phyloP scores from a whole-genome alignment of 2,329 filamentous ascomycete species.

The Colletotrichum australisinense region DNA sequence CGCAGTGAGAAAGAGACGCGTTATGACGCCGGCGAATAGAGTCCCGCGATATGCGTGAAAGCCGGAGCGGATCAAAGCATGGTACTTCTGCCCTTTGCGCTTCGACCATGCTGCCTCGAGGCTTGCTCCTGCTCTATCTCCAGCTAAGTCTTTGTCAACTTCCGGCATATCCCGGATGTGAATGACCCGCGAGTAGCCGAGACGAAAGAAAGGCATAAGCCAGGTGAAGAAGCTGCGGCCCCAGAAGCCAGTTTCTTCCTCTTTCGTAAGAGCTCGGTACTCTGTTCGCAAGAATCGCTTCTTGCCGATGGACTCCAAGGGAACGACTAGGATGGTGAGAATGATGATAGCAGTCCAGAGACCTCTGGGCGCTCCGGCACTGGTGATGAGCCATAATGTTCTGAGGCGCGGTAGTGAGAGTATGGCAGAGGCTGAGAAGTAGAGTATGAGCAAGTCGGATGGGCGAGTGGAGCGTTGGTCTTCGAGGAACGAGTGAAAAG shows the following conservation, averaged over 20 bases:
- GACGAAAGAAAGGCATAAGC: conserved; percentile 36
- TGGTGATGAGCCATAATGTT: neutral
- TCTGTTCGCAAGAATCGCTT: conserved; percentile 14
- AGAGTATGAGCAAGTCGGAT: conserved; percentile 13
- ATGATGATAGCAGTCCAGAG: conserved; percentile 5
- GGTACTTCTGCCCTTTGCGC: neutral
- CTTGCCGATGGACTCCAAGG: conserved; percentile 39
- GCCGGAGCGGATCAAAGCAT: neutral
- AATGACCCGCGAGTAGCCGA: conserved; percentile 39
- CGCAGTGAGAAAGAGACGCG: conserved; percentile 35
- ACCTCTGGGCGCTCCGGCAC: neutral
- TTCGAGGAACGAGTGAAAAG: conserved; percentile 6
- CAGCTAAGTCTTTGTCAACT: conserved; percentile 36
- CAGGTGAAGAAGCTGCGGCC: conserved; percentile 38
- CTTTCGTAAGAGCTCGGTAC: conserved; percentile 25
- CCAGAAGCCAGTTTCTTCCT: conserved; percentile 40
- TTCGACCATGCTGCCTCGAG: neutral
- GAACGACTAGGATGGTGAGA: conserved; percentile 7
- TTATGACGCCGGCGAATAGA: neutral
- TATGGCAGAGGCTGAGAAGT: conserved; percentile 1
- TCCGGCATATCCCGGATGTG: conserved; percentile 37
- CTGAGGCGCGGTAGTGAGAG: neutral
- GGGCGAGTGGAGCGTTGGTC: conserved; percentile 15
- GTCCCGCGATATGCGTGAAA: neutral
- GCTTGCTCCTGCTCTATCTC: neutral